These are phyloP conservation scores for Ulvella scutata DNA, from an alignment of 139 green algal species.

Conservation along the genomic window DNA sequence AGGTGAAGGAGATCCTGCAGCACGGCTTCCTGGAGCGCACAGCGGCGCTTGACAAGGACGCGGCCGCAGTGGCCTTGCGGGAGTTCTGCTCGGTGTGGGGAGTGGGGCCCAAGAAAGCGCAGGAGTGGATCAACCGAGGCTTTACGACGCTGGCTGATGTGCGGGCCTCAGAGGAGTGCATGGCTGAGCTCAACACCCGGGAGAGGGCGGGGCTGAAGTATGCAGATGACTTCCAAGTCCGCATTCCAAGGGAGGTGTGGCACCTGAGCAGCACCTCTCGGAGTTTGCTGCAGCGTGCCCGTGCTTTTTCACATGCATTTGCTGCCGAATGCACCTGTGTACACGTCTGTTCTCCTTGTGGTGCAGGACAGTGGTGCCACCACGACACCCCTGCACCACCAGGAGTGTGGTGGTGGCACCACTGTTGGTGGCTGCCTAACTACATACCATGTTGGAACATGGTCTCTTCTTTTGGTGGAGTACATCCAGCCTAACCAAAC, in stretches of 20 bases:
- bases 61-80: not conserved
- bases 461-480: no score
- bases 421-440: no score
- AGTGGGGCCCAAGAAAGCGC: not conserved
- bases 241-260: not conserved
- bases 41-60: not conserved
- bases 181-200: not conserved
- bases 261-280: no score
- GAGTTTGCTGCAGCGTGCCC: no score
- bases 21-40: not conserved
- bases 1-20: constrained; percentile 2
- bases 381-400: no score
- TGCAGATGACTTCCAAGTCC: not conserved
- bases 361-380: no score
- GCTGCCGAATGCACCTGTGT: no score
- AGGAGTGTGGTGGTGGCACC: no score
- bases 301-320: no score
- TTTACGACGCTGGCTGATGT: not conserved
- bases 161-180: not conserved
- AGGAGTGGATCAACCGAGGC: not conserved
- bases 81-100: not conserved
- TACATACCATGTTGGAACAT: no score
- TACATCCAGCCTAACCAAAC: no score
- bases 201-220: not conserved
- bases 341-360: no score